Evolutionary conservation across 495 filamentous ascomycete species (phyloP), one percentile per base, ranked within the genome.

Genomic region (Parmelia sp.): DNA sequence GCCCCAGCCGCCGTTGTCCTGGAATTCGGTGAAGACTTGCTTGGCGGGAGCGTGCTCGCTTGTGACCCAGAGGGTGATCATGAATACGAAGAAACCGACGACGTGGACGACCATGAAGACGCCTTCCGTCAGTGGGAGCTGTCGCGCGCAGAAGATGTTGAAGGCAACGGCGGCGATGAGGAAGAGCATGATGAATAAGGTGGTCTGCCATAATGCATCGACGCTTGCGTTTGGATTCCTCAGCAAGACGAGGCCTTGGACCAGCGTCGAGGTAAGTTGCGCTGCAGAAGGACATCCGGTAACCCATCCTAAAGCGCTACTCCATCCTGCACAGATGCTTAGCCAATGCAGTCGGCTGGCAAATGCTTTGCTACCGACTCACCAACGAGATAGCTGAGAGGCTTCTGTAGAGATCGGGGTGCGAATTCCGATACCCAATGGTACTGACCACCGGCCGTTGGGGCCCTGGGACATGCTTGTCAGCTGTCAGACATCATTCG

Each of bases 221-320:
- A 31, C 49, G 15, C 49, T 31, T 5, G 49, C 49, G 14, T 53
- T 4, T 4, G 27, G 49, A 19, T 53, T 53, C 14, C 49, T 53
- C 25, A 53, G 8, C 27, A 53, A 75, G 51, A 84, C 74, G 19
- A 86, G 71, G 0, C 83, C 82, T 69, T 87, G 83, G 49, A 88
- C 82, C 55, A 84, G 76, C 6, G 76, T 82, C 1, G 77, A 82
- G 4, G 78, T 77, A 3, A 88, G 73, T 66, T 82, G 85, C 3
- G 77, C 77, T 39, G 77, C 74, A 2, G 79, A 73, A 0, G 84
- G 80, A 35, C 78, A 80, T 1, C 78, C 76, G 21, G 80, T 80
- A 69, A 85, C 80, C 84, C 85, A 87, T 21, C 81, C 84, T 37
- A 83, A 77, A 17, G 79, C 78, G 31, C 74, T 81, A 36, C 86